Base-by-base conservation (phyloP, 164 flowering plant genomes). In the Piper longum region DNA sequence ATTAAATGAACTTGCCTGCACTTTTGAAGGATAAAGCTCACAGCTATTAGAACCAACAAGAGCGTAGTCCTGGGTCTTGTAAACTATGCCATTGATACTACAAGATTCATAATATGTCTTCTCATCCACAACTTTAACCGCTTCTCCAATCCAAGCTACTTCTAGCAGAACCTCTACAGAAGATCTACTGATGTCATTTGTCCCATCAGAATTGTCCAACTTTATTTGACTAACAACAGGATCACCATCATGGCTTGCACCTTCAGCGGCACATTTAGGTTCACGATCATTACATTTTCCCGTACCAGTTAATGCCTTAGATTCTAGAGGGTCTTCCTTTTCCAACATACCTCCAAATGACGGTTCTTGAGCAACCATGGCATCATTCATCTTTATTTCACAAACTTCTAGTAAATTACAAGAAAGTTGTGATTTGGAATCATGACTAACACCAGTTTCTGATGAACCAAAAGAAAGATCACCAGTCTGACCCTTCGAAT, bases 61-160 rank as follows among this genome's bases (percentile, higher is more conserved):
- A 60, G 81, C 92, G 77, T 84, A 77, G 74, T 91, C 85, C 51
- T 78, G 75, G 70, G 80, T 66, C 74, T 83, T 81, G 76, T 89
- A 91, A 0, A 76, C 72, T 62, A 73, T 69, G 52, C 92, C 91
- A 73, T 77, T 71, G 41, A 87, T 77, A 64, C 72, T 63, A 74
- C 96, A 89, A 69, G 90, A 81, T 54, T 63, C 70, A 60, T 83
- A 85, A 67, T 68, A 84, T 36, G 76, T 64, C 74, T 82, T 89
- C 60, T 72, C 84, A 62, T 84, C 91, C 43, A 76, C 72, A 69
- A 77, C 66, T 63, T 77, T 67, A 65, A 79, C 57, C 64, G 64
- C 64, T 39, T 83, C 79, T 51, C 95, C 90, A 61, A 80, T 69
- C 98, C 98, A 91, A 56, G 80, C 79, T 62, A 83, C 85, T 74